Evolutionary conservation across 345 rosid genomes (phyloP), one percentile per base, ranked within the genome.

Genomic region (Linum lewisii): DNA sequence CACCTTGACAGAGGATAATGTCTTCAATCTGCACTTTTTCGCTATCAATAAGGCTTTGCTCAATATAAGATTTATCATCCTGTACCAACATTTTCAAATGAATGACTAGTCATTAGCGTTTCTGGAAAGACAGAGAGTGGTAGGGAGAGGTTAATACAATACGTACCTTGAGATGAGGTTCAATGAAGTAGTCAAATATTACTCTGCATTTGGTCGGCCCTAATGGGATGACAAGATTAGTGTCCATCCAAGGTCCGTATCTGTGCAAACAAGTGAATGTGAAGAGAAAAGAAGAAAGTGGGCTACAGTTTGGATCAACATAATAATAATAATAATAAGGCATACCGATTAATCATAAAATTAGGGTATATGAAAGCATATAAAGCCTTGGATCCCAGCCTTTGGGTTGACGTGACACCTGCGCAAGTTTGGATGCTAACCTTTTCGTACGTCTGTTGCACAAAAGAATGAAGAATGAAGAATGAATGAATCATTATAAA

Each of bases 161-260:
- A 58, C 59, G 56, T 75, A 86, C 96, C 96, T 75, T 76, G 45
- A 75, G 66, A 63, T 73, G 69, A 63, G 71, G 75, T 59, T 88
- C 93, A 60, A 92, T 82, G 67, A 88, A 88, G 66, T 86, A 88
- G 80, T 88, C 93, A 58, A 92, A 88, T 70, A 92, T 77, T 26
- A 92, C 93, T 36, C 66, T 70, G 78, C 98, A 86, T 73, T 69
- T 86, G 63, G 77, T 62, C 29, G 88, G 87, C 65, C 85, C 96
- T 54, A 82, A 67, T 2, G 98, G 98, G 59, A 84, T 62, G 21
- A 81, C 89, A 66, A 84, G 82, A 76, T 92, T 92, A 49, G 98
- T 86, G 77, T 92, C 94, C 95, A 92, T 86, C 98, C 98, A 88
- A 60, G 97, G 94, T 69, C 97, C 98, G 56, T 92, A 88, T 69